Conservation (phyloP, 164 flowering plant species). For the Umbellularia californica region DNA sequence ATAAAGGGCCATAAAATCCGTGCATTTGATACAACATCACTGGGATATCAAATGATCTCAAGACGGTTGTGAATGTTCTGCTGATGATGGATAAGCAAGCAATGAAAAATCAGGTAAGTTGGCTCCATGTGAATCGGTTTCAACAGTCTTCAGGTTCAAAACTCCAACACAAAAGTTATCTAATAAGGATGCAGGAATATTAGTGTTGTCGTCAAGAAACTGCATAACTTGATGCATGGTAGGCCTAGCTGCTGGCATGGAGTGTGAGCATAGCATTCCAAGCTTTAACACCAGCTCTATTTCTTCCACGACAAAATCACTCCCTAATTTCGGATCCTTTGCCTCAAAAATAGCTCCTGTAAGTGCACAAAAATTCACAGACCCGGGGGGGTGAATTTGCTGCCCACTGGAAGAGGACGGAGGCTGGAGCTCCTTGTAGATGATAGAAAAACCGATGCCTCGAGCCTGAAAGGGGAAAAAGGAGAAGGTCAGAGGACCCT, state of each 20-base stretch:
- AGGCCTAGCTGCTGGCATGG: neutral
- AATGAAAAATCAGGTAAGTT: too few species aligned
- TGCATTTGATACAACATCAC: too few species aligned
- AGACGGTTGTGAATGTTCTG: neutral
- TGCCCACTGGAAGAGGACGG: too few species aligned
- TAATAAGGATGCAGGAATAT: neutral
- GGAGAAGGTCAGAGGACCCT: too few species aligned
- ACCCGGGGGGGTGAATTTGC: too few species aligned
- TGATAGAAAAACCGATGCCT: too few species aligned
- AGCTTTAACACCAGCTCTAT: neutral
- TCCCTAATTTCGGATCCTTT: neutral
- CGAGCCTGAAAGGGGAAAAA: too few species aligned
- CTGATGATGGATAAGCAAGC: neutral
- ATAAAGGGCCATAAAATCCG: too few species aligned
- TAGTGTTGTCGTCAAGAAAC: neutral
- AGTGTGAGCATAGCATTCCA: neutral
- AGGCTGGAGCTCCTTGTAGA: too few species aligned
- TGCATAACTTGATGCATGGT: neutral
- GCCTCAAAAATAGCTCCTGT: neutral
- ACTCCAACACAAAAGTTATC: neutral
- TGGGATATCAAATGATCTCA: neutral
- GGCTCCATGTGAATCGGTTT: neutral
- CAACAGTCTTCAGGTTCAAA: neutral
- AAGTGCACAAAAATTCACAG: too few species aligned
- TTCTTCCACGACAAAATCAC: neutral